These are phyloP conservation scores for Lactifluus echinatus DNA, from an alignment of 768 basidiomycete species.

Conservation along the genomic window DNA sequence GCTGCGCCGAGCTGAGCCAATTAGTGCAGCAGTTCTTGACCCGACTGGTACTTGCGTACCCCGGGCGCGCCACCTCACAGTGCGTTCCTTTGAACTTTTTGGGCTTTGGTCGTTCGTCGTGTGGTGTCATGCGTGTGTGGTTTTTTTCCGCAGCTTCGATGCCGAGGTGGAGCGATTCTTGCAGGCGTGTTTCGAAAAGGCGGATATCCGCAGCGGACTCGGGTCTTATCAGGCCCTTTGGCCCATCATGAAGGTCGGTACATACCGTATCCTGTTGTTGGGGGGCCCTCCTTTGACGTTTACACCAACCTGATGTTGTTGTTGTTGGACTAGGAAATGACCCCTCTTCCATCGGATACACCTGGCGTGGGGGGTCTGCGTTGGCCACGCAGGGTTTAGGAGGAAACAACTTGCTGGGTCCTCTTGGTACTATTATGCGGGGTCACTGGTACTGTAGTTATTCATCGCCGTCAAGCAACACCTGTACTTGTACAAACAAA, in stretches of 20 bases:
- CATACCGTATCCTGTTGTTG: background rate
- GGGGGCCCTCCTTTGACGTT: background rate
- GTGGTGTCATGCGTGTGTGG: no score
- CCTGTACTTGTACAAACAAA: background rate
- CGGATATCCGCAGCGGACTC: constrained; percentile 2
- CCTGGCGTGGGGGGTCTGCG: constrained; percentile 11
- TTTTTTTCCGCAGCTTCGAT: constrained; percentile 3
- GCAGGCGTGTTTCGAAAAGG: background rate
- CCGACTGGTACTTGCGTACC: constrained; percentile 6
- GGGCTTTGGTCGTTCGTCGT: no score
- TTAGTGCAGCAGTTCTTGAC: constrained; percentile 10
- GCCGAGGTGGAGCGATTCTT: constrained; percentile 8
- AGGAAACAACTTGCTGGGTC: background rate
- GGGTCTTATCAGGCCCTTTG: background rate
- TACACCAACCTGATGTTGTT: background rate
- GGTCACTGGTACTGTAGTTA: no score
- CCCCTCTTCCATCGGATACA: constrained; percentile 6
- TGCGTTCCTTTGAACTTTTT: no score
- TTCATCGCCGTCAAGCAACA: no score
- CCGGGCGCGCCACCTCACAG: constrained; percentile 6
- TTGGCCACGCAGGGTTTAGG: background rate
- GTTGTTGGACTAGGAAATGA: constrained; percentile 3
- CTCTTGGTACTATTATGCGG: background rate
- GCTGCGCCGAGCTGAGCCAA: constrained; percentile 6
- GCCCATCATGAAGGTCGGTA: constrained; percentile 14